Base-by-base conservation (phyloP, 768 basidiomycete species). In the Boletellus sp. region DNA sequence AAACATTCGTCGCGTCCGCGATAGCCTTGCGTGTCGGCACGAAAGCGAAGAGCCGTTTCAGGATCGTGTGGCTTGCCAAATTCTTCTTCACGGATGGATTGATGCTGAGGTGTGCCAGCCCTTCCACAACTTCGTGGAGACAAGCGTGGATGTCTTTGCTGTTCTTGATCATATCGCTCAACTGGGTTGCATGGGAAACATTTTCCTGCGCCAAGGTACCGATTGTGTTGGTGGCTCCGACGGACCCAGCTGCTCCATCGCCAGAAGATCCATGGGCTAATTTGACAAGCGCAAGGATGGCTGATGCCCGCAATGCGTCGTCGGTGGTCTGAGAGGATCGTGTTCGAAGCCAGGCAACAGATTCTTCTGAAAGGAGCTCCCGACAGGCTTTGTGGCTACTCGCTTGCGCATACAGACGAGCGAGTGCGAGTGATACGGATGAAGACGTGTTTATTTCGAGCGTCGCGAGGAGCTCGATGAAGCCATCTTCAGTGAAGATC, bases 221-320 rank as follows among this genome's bases (percentile, higher is more conserved):
- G 13, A 48, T 24, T 19, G 60, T 53, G 51, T 37, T 4, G 47
- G 52, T 19, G 45, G 58, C 26, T 49, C 45, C 48, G 28, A 20
- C 43, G 8, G 49, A 16, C 23, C 69, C 62, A 20, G 51, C 32
- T 15, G 53, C 37, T 16, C 70, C 63, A 65, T 85, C 83, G 2
- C 70, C 59, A 13, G 69, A 65, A 7, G 72, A 70, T 15, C 83
- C 87, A 52, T 80, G 78, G 13, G 80, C 80, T 33, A 92, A 67
- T 67, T 96, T 97, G 59, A 89, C 78, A 7, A 94, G 74, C 7
- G 90, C 87, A 28, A 89, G 81, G 3, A 83, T 81, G 6, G 86
- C 80, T 12, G 82, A 75, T 35, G 81, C 83, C 24, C 78, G 79
- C 22, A 89, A 61, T 17, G 69, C 59, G 1, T 63, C 41, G 52